Evolutionary conservation across 2,329 filamentous ascomycete genomes (phyloP).

Genomic region (Rutstroemia sp.): DNA sequence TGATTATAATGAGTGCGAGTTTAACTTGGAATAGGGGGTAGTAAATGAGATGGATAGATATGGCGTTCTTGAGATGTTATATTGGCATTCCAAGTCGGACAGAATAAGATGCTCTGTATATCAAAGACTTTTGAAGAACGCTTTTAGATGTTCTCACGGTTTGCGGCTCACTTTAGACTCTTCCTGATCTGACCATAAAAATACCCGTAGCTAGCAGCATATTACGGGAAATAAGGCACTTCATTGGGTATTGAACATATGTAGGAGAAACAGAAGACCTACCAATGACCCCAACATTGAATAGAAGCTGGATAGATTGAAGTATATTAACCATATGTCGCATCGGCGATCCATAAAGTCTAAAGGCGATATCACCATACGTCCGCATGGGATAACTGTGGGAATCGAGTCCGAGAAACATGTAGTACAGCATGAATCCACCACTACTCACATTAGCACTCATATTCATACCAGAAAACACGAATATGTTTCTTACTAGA

Average conservation of each 20-base stretch:
- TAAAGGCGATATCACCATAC: conserved; percentile 19
- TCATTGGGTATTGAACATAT: too few species aligned
- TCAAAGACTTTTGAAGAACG: too few species aligned
- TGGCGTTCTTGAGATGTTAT: background rate
- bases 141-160: too few species aligned
- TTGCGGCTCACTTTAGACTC: too few species aligned
- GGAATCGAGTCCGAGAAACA: conserved; percentile 19
- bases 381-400: conserved; percentile 16
- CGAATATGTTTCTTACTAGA: background rate
- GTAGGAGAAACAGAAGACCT: too few species aligned
- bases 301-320: conserved; percentile 11
- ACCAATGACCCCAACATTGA: conserved; percentile 7
- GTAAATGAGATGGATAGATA: background rate
- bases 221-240: too few species aligned
- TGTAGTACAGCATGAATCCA: conserved; percentile 13
- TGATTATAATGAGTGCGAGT: too few species aligned
- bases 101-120: too few species aligned
- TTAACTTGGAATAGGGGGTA: too few species aligned
- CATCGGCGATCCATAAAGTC: conserved; percentile 14
- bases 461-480: too few species aligned
- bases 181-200: too few species aligned
- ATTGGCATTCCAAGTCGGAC: background rate
- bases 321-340: conserved; percentile 18
- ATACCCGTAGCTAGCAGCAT: background rate
- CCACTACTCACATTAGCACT: background rate